Percentiles rank a stretch among this genome's conserved stretches.
phyloP scores from a whole-genome alignment of 2,329 filamentous ascomycete species.

The Endoconidiophora laricicola region DNA sequence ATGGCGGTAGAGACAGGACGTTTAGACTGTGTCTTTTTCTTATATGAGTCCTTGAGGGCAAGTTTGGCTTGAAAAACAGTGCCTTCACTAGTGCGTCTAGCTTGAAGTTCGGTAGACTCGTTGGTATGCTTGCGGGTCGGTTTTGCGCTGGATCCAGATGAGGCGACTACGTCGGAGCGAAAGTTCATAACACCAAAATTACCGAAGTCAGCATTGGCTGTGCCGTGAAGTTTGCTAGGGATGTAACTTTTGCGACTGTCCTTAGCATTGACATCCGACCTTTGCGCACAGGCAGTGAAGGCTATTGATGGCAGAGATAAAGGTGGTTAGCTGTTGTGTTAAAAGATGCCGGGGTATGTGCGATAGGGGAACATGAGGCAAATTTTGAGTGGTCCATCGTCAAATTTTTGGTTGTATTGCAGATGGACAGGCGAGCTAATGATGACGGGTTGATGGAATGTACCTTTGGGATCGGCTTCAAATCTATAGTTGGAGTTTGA shows the following conservation, averaged over 20 bases:
- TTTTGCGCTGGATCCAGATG: constrained; percentile 21
- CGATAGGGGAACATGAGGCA: not conserved
- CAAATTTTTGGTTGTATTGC: too few relatives aligned
- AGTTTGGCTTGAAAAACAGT: constrained; percentile 41
- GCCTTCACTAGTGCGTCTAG: constrained; percentile 44
- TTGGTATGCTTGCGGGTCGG: constrained; percentile 8
- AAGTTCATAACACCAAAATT: constrained; percentile 50
- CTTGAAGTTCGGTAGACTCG: constrained; percentile 33
- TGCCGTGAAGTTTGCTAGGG: constrained; percentile 45
- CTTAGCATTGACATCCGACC: constrained; percentile 6
- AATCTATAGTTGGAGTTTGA: constrained; percentile 6
- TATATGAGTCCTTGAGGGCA: constrained; percentile 37
- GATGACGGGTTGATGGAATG: too few relatives aligned
- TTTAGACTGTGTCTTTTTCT: constrained; percentile 4
- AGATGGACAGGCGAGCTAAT: too few relatives aligned
- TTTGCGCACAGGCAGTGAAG: constrained; percentile 6
- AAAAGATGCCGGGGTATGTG: too few relatives aligned
- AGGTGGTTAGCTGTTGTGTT: not conserved
- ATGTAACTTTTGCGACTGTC: constrained; percentile 32
- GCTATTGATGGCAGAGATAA: not conserved
- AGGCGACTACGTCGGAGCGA: constrained; percentile 13
- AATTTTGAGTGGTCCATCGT: not conserved
- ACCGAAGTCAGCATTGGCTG: constrained; percentile 37
- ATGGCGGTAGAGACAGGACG: not conserved
- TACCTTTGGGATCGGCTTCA: constrained; percentile 9